Evolutionary conservation across 2,329 filamentous ascomycete genomes (phyloP), one percentile per base, ranked within the genome.

Genomic region (Lachnellula cervina): DNA sequence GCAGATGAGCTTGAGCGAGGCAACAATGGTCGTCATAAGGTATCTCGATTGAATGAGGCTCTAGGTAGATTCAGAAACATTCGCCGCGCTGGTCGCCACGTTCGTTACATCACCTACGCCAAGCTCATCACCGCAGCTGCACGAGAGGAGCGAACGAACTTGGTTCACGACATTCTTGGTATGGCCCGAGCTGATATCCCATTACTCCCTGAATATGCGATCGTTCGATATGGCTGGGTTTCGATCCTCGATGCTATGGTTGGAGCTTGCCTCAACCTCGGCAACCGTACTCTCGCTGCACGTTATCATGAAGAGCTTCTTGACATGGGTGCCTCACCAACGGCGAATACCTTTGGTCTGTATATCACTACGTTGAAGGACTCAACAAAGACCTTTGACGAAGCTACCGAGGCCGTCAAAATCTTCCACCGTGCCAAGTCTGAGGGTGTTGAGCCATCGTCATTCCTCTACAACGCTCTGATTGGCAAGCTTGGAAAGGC

Each of bases 361-460:
- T 99, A 97, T 80, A 99, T 99, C 74, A 97, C 95, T n/a, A 97
- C 93, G 1, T 79, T 99, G 59, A 97, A 97, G 77, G 93, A 96
- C 69, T 96, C 90, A 0, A 90, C 90, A 62, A 96, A 96, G 82
- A 97, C 92, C 0, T 97, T 97, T 63, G 94, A 99, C 68, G 94
- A 99, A 72, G 94, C 94, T 11, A 91, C 91, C 8, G 94, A 97
- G 72, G 94, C 94, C 54, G 88, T 97, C 69, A 95, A 95, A 76
- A 96, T 99, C 72, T 99, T 99, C 79, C 87, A 94, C 68, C 89
- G 91, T 55, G 92, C 94, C 56, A 91, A 95, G 76, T 78, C 88
- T 13, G 94, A 99, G 74, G 92, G 93, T 57, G 94, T 99, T 14
- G 90, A 96, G 74, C 92, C 94, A 19, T 96, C 89, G 48, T 96